Base-by-base conservation (phyloP, 2,329 filamentous ascomycete genomes). In the Aspergillus floridensis region DNA sequence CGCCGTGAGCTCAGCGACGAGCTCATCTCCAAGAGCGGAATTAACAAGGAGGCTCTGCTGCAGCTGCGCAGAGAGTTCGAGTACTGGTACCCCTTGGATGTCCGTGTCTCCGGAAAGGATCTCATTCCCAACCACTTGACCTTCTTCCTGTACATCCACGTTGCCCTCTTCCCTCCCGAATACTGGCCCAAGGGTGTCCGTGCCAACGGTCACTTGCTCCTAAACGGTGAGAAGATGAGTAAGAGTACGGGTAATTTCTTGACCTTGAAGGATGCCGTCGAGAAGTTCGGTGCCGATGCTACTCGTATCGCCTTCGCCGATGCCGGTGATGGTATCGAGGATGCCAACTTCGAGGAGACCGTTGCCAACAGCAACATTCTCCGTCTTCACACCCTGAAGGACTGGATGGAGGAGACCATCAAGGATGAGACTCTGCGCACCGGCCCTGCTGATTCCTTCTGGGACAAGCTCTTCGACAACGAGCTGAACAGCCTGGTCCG, bases 211-310 rank as follows among this genome's bases (percentile, higher is more conserved):
- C 93, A 98, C 78, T 80, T 98, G 70, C 86, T 96, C 76, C 83
- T 99, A 65, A 99, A 99, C 74, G 93, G 93, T 53, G 91, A 96
- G 74, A 99, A 99, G 85, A 99, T 99, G 95, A 90, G 88, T 75
- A 99, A 99, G 82, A 93, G 89, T 56, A 97, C 93, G 0, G 95
- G 95, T 63, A 99, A 98, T 80, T 99, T 99, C 82, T 83, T 99
- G 75, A 98, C 95, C 11, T 82, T 98, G 55, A 85, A 88, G 56
- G 91, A 97, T 63, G 85, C 93, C 31, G 89, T 93, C 14, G 84
- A 88, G 68, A 99, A 99, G 76, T 99, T 95, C 69, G 95, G 95
- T 70, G 93, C 95, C 8, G 95, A 98, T 74, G 95, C 95, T 12
- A 89, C 90, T 48, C 86, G 93, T 73, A 90, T 98, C 69, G 92